Conservation (phyloP, 352 stramenopile genomes). For the Pelagophyceae sp. region DNA sequence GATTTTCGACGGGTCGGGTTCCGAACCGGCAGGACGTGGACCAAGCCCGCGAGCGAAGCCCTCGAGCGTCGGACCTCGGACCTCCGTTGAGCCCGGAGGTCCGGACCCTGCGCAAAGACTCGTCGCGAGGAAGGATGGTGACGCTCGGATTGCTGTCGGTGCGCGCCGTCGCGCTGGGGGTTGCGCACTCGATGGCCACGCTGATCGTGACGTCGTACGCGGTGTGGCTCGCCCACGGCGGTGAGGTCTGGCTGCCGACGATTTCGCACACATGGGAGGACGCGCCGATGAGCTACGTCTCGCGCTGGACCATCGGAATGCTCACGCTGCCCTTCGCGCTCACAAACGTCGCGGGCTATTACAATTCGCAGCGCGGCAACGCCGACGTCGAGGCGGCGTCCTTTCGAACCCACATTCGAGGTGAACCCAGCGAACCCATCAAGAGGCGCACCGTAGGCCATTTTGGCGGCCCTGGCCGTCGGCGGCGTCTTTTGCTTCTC, state of each 20-base stretch:
- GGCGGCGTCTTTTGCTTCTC: background rate
- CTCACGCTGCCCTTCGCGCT: background rate
- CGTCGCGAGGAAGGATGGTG: too few species aligned
- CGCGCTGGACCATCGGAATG: background rate
- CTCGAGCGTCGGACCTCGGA: too few species aligned
- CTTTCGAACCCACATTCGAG: too few species aligned
- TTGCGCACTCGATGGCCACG: background rate
- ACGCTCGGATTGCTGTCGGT: background rate
- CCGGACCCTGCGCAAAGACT: too few species aligned
- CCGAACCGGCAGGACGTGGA: too few species aligned
- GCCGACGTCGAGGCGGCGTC: too few species aligned
- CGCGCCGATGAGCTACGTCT: background rate
- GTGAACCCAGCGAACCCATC: too few species aligned
- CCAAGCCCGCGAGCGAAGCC: too few species aligned
- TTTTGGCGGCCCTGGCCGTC: background rate
- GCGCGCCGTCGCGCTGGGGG: background rate
- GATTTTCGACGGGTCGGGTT: too few species aligned
- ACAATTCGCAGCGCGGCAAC: background rate
- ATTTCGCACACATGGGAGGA: background rate
- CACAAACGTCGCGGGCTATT: background rate
- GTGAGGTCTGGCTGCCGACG: background rate
- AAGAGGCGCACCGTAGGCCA: too few species aligned
- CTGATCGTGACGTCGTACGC: background rate
- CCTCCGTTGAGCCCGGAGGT: too few species aligned
- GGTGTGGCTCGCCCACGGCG: background rate